Evolutionary conservation across 108 stramenopile species (phyloP).

Genomic region (Stephanodiscus minutulus): DNA sequence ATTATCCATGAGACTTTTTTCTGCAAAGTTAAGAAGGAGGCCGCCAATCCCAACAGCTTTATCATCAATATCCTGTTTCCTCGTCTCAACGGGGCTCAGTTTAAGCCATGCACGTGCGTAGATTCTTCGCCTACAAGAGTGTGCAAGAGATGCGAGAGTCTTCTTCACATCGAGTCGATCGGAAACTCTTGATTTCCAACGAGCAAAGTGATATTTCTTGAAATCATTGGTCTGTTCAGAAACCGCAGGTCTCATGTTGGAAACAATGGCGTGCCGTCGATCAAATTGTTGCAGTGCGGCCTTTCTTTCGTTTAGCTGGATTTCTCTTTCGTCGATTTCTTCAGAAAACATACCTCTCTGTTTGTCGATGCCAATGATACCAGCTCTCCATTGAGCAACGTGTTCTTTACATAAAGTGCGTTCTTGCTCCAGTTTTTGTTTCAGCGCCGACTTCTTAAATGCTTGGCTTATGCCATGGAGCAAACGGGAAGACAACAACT

Average conservation of each 20-base stretch:
- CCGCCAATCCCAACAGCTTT: slow-evolving; percentile 7
- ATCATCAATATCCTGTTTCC: background rate
- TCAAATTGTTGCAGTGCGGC: slow-evolving; percentile 24
- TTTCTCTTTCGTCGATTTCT: slow-evolving; percentile 20
- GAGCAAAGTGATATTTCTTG: slow-evolving; percentile 11
- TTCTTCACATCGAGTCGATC: slow-evolving; percentile 4
- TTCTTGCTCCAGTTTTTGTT: slow-evolving; percentile 33
- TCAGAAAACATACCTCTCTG: background rate
- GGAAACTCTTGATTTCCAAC: background rate
- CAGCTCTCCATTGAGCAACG: slow-evolving; percentile 27
- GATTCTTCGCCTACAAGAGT: background rate
- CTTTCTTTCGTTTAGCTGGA: slow-evolving; percentile 29
- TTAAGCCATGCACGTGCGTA: no score
- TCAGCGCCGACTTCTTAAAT: slow-evolving; percentile 38
- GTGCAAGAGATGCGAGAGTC: slow-evolving; percentile 13
- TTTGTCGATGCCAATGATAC: slow-evolving; percentile 24
- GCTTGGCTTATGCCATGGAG: slow-evolving; percentile 49
- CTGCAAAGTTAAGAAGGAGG: slow-evolving; percentile 4
- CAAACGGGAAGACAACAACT: slow-evolving; percentile 34
- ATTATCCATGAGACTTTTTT: background rate
- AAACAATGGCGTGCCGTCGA: slow-evolving; percentile 21
- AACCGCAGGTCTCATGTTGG: slow-evolving; percentile 27
- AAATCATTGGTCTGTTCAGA: slow-evolving; percentile 18
- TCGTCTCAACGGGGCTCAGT: no score
- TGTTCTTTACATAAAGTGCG: slow-evolving; percentile 4